These are phyloP conservation scores for Meredithiella fracta DNA, from an alignment of 2,329 filamentous ascomycete species.

Conservation along the genomic window DNA sequence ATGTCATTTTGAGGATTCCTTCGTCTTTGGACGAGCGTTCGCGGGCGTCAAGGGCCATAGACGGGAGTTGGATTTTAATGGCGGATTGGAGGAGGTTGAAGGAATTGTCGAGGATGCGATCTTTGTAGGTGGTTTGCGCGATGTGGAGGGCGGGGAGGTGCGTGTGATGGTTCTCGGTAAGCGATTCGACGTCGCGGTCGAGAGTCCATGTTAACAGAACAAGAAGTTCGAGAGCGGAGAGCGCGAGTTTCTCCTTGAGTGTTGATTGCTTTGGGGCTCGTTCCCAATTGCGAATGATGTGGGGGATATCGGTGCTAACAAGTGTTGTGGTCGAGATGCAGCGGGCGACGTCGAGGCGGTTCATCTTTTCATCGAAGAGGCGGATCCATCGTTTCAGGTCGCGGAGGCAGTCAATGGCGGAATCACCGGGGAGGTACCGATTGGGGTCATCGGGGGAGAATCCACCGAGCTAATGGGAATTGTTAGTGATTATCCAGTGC, in stretches of 20 bases:
- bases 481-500: conserved; percentile 16
- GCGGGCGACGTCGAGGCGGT: conserved; percentile 85
- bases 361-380: conserved; percentile 82
- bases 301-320: conserved; percentile 75
- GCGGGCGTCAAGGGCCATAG: conserved; percentile 61
- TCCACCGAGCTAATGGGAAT: conserved; percentile 57
- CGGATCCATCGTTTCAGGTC: conserved; percentile 93
- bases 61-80: conserved; percentile 65
- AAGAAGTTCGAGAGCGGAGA: conserved; percentile 79
- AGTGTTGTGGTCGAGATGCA: conserved; percentile 85
- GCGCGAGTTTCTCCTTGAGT: conserved; percentile 59
- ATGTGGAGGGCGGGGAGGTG: conserved; percentile 82
- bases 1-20: conserved; percentile 75
- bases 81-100: conserved; percentile 64
- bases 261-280: conserved; percentile 56
- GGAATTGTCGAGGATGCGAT: conserved; percentile 68
- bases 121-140: conserved; percentile 80
- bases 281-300: conserved; percentile 72
- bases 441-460: conserved; percentile 63
- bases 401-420: conserved; percentile 77
- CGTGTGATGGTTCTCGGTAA: conserved; percentile 83
- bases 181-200: conserved; percentile 59
- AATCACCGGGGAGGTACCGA: conserved; percentile 78
- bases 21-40: conserved; percentile 70
- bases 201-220: conserved; percentile 90